phyloP scores from a whole-genome alignment of 192 early-diverging fungal species.

The Oehlia diaphana region DNA sequence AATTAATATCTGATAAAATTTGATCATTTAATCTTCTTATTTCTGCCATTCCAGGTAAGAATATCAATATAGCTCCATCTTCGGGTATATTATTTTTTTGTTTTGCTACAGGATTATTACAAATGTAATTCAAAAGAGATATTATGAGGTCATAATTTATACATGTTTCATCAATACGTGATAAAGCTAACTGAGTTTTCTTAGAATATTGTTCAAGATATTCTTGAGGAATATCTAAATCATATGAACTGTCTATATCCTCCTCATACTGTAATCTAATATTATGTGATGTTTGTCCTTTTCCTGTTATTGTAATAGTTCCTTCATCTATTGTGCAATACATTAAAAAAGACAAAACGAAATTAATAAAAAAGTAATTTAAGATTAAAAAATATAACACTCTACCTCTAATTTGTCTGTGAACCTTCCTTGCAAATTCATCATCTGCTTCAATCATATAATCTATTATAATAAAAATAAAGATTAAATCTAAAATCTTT shows the following conservation, averaged over 20 bases:
- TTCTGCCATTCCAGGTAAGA: slow-evolving; percentile 73
- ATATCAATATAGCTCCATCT: slow-evolving; percentile 66
- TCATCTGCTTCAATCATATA: slow-evolving; percentile 54
- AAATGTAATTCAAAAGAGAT: slow-evolving; percentile 61
- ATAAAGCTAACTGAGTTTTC: slow-evolving; percentile 44
- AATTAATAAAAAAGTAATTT: neutral
- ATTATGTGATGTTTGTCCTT: slow-evolving; percentile 33
- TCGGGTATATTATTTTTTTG: slow-evolving; percentile 38
- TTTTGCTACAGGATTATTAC: slow-evolving; percentile 42
- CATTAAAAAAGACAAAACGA: neutral
- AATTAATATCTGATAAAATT: slow-evolving; percentile 47
- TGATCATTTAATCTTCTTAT: slow-evolving; percentile 61
- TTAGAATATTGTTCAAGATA: slow-evolving; percentile 44
- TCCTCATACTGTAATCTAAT: slow-evolving; percentile 39
- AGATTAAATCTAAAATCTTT: neutral
- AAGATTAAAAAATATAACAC: neutral
- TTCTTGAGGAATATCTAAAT: slow-evolving; percentile 34
- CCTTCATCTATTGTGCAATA: slow-evolving; percentile 32
- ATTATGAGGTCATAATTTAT: slow-evolving; percentile 69
- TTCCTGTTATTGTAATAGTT: slow-evolving; percentile 38
- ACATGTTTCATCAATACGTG: slow-evolving; percentile 55
- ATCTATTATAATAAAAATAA: slow-evolving; percentile 16
- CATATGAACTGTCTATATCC: slow-evolving; percentile 27
- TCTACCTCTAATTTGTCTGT: slow-evolving; percentile 40
- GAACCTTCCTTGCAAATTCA: slow-evolving; percentile 43